Evolutionary conservation across 495 filamentous ascomycete species (phyloP).

Genomic region (Daldinia vernicosa): DNA sequence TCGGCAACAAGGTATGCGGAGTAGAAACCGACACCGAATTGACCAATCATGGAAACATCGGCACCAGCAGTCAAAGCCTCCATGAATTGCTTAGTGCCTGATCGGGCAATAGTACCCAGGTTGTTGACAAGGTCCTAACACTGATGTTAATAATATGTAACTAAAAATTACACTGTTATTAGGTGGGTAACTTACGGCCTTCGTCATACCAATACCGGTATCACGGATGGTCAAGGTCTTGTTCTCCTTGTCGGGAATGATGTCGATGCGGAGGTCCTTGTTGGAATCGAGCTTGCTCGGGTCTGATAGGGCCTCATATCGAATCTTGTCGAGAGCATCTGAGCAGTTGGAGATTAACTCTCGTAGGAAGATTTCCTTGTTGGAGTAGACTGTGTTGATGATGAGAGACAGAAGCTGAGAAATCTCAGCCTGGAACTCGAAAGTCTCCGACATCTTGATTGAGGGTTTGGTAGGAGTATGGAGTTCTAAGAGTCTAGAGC

Average conservation of each 20-base stretch:
- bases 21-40: constrained; percentile 99
- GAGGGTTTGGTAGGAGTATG: constrained; percentile 38
- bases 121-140: constrained; percentile 96
- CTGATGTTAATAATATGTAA: constrained; percentile 11
- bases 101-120: constrained; percentile 98
- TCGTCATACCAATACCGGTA: constrained; percentile 99
- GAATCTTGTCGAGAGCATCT: constrained; percentile 99
- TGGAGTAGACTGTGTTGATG: constrained; percentile 99
- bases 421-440: constrained; percentile 99
- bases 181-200: constrained; percentile 77
- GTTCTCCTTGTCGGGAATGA: constrained; percentile 93
- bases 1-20: constrained; percentile 99
- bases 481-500: constrained; percentile 6
- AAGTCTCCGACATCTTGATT: constrained; percentile 86
- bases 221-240: constrained; percentile 98
- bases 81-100: constrained; percentile 99
- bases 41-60: constrained; percentile 99
- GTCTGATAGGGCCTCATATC: constrained; percentile 96
- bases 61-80: constrained; percentile 97
- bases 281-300: constrained; percentile 93
- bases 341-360: constrained; percentile 97
- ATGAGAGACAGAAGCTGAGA: constrained; percentile 99
- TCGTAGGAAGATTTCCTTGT: constrained; percentile 99
- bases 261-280: constrained; percentile 98
- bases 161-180: background rate